Evolutionary conservation across 179 eudicot genomes (phyloP).

Genomic region (Amaranthus tricolor): DNA sequence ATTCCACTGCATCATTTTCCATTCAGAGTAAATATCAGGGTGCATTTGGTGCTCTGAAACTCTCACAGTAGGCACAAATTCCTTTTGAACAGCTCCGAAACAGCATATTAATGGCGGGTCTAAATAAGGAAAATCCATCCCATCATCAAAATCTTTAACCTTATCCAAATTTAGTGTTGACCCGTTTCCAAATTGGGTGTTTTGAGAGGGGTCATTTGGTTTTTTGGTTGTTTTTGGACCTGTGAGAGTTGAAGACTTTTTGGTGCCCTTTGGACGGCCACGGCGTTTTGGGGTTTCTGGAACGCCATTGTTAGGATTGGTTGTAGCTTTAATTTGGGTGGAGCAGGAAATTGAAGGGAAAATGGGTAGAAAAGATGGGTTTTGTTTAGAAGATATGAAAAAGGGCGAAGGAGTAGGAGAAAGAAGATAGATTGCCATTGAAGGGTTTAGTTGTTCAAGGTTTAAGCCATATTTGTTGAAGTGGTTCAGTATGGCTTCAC

Average conservation of each 20-base stretch:
- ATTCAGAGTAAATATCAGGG: slow-evolving; percentile 73
- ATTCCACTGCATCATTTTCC: slow-evolving; percentile 93
- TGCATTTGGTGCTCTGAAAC: slow-evolving; percentile 74
- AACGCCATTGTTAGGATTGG: slow-evolving; percentile 17
- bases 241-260: neutral
- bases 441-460: slow-evolving; percentile 12
- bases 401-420: slow-evolving; percentile 19
- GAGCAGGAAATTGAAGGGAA: neutral
- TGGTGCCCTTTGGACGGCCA: slow-evolving; percentile 29
- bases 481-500: neutral
- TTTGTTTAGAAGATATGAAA: slow-evolving; percentile 18
- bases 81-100: slow-evolving; percentile 81
- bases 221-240: slow-evolving; percentile 6
- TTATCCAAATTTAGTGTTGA: slow-evolving; percentile 5
- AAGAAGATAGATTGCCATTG: slow-evolving; percentile 26
- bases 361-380: neutral
- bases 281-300: slow-evolving; percentile 32
- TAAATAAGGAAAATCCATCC: slow-evolving; percentile 51
- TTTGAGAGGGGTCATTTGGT: slow-evolving; percentile 21
- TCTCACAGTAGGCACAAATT: slow-evolving; percentile 71
- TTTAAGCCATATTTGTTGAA: slow-evolving; percentile 16
- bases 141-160: slow-evolving; percentile 42
- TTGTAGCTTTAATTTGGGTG: slow-evolving; percentile 19
- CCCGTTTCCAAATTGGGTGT: slow-evolving; percentile 24
- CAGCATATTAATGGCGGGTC: slow-evolving; percentile 86